Base-by-base conservation (phyloP, 495 filamentous ascomycete species). In the Xylaria telfairii region DNA sequence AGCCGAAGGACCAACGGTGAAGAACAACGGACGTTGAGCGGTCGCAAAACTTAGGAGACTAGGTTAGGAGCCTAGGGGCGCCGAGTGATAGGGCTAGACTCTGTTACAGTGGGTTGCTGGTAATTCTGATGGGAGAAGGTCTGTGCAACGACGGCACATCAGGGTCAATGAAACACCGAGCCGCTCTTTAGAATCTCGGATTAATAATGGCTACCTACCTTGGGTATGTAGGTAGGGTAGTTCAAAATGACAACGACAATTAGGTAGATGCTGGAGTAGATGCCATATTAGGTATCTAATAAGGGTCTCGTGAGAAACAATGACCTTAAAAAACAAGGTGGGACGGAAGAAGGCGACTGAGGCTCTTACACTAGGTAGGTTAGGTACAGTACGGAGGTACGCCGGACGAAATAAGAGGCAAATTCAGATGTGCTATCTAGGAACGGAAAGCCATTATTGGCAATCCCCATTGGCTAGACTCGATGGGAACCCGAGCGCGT, bases 131-230 rank as follows among this genome's bases (percentile, higher is more conserved):
- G 34, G 30, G 46, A 21, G 26, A 41, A 13, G 64, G 64, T 66
- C 64, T 66, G 64, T 66, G 64, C 64, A 54, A 66, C 64, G 30
- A 54, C 64, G 64, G 64, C 64, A 66, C 62, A 49, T 65, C 28
- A 51, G 15, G 8, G 46, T 49, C 53, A 9, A 51, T 66, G 64
- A 66, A 66, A 54, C 64, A 66, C 64, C 46, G 47, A 66, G 64
- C 64, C 64, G 15, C 32, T 53, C 19, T 54, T 28, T 42, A 13
- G 9, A 34, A 34, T 37, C 17, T 37, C 56, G 6, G 30, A 21
- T 37, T 24, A 59, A 59, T 39, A 39, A 59, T 39, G 21, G 32
- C 30, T 37, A 57, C 53, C 34, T 37, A 4, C 4, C 34, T 37
- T 37, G 8, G 34, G 34, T 37, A 37, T 37, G 34, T 37, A 4